A percentile compares a stretch with the other conserved stretches of the same genome.
phyloP scores from a whole-genome alignment of 306 rosid genomes.

The Cicer yamashitae region DNA sequence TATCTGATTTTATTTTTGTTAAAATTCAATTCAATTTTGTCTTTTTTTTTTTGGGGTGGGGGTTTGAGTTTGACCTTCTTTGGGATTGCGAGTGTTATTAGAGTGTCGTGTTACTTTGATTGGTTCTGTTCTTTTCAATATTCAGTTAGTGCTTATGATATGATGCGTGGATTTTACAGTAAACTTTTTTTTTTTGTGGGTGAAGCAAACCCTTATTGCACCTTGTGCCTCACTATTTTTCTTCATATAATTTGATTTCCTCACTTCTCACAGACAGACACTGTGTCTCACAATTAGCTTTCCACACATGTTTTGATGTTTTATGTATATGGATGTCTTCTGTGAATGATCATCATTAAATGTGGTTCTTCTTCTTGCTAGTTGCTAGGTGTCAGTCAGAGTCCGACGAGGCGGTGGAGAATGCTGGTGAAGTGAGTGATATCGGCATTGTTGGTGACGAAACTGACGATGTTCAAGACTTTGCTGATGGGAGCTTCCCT shows the following conservation, averaged over 20 bases:
- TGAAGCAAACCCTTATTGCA: not conserved
- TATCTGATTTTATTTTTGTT: no score
- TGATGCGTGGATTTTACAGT: no score
- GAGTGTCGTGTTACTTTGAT: no score
- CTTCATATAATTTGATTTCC: not conserved
- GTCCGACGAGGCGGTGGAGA: slow-evolving; percentile 2
- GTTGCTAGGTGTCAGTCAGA: slow-evolving; percentile 28
- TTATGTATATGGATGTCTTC: not conserved
- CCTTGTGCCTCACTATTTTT: not conserved
- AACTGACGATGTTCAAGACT: slow-evolving; percentile 6
- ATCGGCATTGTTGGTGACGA: slow-evolving; percentile 27
- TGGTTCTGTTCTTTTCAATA: no score
- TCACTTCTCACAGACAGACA: not conserved
- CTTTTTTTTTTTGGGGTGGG: no score
- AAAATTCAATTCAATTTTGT: no score
- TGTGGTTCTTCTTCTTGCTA: slow-evolving; percentile 1
- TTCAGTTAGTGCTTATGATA: no score
- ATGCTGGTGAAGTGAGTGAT: not conserved
- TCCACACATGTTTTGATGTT: not conserved
- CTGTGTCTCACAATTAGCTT: not conserved
- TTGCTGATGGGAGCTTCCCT: slow-evolving; percentile 6
- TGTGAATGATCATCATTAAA: not conserved
- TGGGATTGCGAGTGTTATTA: no score
- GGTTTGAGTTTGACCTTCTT: no score
- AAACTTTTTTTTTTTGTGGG: no score